Base-by-base conservation (phyloP, 225 moss, liverwort and hornwort genomes). In the Straminergon stramineum region DNA sequence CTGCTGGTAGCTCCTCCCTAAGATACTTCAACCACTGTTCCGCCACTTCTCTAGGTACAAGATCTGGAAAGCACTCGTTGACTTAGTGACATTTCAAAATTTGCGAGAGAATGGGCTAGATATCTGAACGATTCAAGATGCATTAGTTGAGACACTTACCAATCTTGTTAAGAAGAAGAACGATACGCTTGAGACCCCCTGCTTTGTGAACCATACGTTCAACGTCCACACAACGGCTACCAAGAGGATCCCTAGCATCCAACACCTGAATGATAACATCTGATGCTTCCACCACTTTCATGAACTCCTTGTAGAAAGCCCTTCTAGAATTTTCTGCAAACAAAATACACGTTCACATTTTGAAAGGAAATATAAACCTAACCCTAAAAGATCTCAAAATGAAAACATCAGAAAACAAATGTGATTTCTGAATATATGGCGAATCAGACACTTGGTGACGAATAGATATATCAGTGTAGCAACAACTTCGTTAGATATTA, bases 241-340 rank as follows among this genome's bases (percentile, higher is more conserved):
- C 96, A 87, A 97, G 92, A 87, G 99, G 99, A 93, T 99, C 99
- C 87, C 99, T 94, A 82, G 99, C 99, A 89, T 99, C 99, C 89
- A 99, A 79, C 81, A 99, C 96, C 92, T 99, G 97, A 89, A 99
- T 97, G 37, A 99, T 91, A 52, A 97, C 97, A 90, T 99, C 99
- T 11, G 99, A 93, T 41, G 97, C 99, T 91, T 99, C 99, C 61
- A 99, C 91, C 79, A 99, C 99, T 87, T 99, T 99, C 94, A 96
- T 95, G 65, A 99, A 97, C 83, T 99, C 99, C 88, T 99, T 97
- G 83, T 94, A 97, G 74, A 95, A 99, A 30, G 96, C 93, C 87
- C 97, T 95, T 77, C 97, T 93, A 80, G 97, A 99, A 87, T 96
- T 93, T 75, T 99, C 98, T 97, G 95, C 57, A 23, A 30, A 87